These are phyloP conservation scores for Penicillium pancosmium DNA, from an alignment of 495 filamentous ascomycete genomes.

Conservation along the genomic window DNA sequence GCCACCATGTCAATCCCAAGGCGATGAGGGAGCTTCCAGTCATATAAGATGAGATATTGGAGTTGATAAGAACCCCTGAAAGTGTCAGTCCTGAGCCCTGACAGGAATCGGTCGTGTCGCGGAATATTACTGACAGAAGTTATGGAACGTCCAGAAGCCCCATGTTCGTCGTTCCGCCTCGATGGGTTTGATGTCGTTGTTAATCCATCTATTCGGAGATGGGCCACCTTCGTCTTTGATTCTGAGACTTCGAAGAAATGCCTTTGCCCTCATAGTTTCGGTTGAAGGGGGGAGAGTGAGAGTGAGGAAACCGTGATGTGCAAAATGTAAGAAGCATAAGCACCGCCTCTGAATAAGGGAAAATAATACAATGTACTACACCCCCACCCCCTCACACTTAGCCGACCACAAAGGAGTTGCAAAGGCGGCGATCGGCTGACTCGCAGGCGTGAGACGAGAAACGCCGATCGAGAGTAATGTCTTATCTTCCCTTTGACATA, in stretches of 20 bases:
- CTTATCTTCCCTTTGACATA: not conserved
- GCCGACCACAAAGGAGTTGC: not conserved
- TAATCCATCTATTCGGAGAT: constrained; percentile 26
- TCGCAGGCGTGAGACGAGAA: not conserved
- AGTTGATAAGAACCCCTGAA: constrained; percentile 27
- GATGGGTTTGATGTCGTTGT: constrained; percentile 34
- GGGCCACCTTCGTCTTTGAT: constrained; percentile 21
- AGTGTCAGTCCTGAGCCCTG: not conserved
- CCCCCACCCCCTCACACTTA: not conserved
- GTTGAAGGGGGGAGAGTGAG: too few relatives aligned
- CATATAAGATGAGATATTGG: constrained; percentile 28
- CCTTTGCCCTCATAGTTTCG: too few relatives aligned
- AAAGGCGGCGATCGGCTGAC: not conserved
- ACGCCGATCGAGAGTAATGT: not conserved
- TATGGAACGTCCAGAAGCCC: constrained; percentile 31
- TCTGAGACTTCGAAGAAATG: constrained; percentile 13
- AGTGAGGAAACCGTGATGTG: too few relatives aligned
- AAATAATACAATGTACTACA: not conserved
- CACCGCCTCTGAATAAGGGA: not conserved
- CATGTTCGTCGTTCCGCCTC: constrained; percentile 26
- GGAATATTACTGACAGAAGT: constrained; percentile 20
- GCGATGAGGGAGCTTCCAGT: constrained; percentile 31
- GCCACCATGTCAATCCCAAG: constrained; percentile 32
- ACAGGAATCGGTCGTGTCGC: not conserved
- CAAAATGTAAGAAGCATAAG: too few relatives aligned